phyloP scores from a whole-genome alignment of 2,329 filamentous ascomycete species.

The Neopestalotiopsis sp. region DNA sequence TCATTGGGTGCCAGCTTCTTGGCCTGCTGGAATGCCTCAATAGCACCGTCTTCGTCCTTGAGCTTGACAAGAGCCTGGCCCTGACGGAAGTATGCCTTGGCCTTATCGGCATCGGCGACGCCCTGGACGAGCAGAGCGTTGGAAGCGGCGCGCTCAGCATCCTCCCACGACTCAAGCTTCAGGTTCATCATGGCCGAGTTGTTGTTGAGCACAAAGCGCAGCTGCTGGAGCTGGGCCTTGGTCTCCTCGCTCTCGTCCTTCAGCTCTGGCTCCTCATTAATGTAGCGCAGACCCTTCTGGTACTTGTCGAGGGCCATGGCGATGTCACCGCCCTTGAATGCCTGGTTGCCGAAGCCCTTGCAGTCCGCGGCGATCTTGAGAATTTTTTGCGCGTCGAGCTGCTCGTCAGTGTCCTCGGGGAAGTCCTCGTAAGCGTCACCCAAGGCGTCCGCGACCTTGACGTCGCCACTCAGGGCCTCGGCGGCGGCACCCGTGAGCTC shows the following conservation, averaged over 20 bases:
- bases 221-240: slow-evolving; percentile 68
- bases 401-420: slow-evolving; percentile 75
- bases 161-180: slow-evolving; percentile 76
- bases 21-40: slow-evolving; percentile 77
- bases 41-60: slow-evolving; percentile 84
- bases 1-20: slow-evolving; percentile 77
- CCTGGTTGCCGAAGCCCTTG: slow-evolving; percentile 91
- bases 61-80: slow-evolving; percentile 75
- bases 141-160: slow-evolving; percentile 72
- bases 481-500: slow-evolving; percentile 76
- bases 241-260: slow-evolving; percentile 73
- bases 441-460: slow-evolving; percentile 75
- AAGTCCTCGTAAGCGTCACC: slow-evolving; percentile 96
- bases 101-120: slow-evolving; percentile 77
- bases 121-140: slow-evolving; percentile 73
- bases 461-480: slow-evolving; percentile 60
- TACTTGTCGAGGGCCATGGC: slow-evolving; percentile 84
- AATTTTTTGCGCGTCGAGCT: slow-evolving; percentile 70
- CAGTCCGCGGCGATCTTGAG: slow-evolving; percentile 81
- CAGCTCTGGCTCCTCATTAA: slow-evolving; percentile 69
- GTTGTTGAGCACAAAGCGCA: slow-evolving; percentile 86
- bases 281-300: slow-evolving; percentile 73
- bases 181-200: slow-evolving; percentile 86
- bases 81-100: slow-evolving; percentile 87
- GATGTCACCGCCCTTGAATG: slow-evolving; percentile 82